Evolutionary conservation across 768 basidiomycete species (phyloP).

Genomic region (Collybia mongolica): DNA sequence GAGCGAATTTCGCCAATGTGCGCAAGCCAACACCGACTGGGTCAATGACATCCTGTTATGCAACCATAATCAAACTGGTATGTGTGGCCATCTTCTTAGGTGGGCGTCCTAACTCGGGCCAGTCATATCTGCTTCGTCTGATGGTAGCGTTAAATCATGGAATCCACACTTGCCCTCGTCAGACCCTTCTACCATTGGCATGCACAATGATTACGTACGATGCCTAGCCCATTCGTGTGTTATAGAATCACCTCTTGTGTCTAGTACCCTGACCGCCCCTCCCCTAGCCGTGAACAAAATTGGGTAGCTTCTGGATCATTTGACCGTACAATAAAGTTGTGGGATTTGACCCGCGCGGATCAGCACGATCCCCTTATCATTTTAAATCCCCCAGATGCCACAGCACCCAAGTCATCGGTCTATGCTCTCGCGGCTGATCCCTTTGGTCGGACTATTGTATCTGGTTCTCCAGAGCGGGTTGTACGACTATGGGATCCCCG

Average conservation of each 20-base stretch:
- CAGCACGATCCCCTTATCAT: constrained; percentile 54
- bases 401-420: constrained; percentile 65
- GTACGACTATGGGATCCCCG: constrained; percentile 94
- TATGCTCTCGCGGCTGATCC: constrained; percentile 83
- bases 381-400: constrained; percentile 64
- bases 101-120: constrained; percentile 7
- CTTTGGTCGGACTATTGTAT: constrained; percentile 77
- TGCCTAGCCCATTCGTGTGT: constrained; percentile 72
- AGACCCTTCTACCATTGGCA: constrained; percentile 69
- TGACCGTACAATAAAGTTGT: constrained; percentile 90
- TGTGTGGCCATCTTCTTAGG: constrained; percentile 17
- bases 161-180: constrained; percentile 69
- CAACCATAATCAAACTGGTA: constrained; percentile 87
- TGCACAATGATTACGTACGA: constrained; percentile 84
- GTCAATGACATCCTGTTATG: constrained; percentile 92
- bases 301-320: constrained; percentile 96
- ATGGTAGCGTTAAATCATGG: constrained; percentile 94
- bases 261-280: constrained; percentile 1
- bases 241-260: neutral
- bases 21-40: constrained; percentile 93
- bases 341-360: constrained; percentile 67
- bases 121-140: constrained; percentile 94
- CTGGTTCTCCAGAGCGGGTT: constrained; percentile 90
- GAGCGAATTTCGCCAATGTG: constrained; percentile 80
- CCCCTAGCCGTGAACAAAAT: constrained; percentile 65